Percentiles rank a stretch among this genome's conserved stretches.
Evolutionary conservation across 1,284 basidiomycete species (phyloP).

Genomic region (Tilletiaria anomala): DNA sequence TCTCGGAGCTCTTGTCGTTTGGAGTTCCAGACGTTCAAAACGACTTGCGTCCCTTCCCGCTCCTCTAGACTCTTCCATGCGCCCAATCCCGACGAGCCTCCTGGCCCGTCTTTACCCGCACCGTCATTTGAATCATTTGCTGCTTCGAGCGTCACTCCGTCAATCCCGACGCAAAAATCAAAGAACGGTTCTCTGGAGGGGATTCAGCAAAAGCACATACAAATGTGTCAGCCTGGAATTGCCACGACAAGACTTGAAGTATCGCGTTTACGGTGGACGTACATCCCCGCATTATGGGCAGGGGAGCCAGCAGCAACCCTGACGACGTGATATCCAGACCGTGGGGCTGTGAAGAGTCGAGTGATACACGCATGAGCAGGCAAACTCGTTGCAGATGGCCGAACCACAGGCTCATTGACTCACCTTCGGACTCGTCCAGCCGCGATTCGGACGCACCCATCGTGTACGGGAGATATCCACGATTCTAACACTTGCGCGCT

Average conservation of each 20-base stretch:
- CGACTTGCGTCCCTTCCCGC: constrained; percentile 64
- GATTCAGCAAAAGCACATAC: neutral
- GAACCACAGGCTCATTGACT: too few relatives aligned
- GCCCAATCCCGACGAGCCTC: constrained; percentile 10
- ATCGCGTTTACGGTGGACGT: constrained; percentile 1
- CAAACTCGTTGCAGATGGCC: too few relatives aligned
- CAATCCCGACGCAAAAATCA: constrained; percentile 85
- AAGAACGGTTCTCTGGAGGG: constrained; percentile 64
- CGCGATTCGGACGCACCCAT: neutral
- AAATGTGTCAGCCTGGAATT: neutral
- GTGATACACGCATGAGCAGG: too few relatives aligned
- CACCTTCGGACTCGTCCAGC: too few relatives aligned
- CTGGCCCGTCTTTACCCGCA: neutral
- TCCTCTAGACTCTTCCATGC: constrained; percentile 51
- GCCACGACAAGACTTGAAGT: neutral
- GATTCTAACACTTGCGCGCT: too few relatives aligned
- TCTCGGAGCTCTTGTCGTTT: constrained; percentile 70
- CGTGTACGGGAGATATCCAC: too few relatives aligned
- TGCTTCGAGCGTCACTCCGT: constrained; percentile 39
- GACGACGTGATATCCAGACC: constrained; percentile 36
- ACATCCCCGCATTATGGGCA: constrained; percentile 57
- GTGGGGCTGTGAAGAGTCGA: constrained; percentile 10
- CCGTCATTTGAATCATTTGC: neutral
- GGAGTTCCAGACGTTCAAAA: constrained; percentile 76
- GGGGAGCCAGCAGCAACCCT: constrained; percentile 39